Percentiles rank a stretch among this genome's conserved stretches.
These are phyloP conservation scores for Blastobotrys malaysiensis DNA, from an alignment of 1,139 yeast species.

Conservation along the genomic window DNA sequence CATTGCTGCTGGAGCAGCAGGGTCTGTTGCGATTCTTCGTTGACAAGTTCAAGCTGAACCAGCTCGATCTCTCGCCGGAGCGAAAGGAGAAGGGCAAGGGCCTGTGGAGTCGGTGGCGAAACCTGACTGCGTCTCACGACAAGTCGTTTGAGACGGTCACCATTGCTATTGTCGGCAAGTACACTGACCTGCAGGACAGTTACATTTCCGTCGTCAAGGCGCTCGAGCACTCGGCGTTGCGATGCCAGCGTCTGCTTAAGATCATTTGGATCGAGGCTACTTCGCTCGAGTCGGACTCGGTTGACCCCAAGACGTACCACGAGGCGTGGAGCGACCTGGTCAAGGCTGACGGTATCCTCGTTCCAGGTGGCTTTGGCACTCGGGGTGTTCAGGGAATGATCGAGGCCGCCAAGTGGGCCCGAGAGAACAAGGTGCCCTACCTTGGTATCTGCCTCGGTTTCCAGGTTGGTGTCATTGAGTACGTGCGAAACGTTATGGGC, in stretches of 20 bases:
- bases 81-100: slow-evolving; percentile 60
- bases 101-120: slow-evolving; percentile 73
- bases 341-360: slow-evolving; percentile 93
- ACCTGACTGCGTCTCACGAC: slow-evolving; percentile 71
- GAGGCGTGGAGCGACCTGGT: slow-evolving; percentile 94
- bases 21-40: slow-evolving; percentile 70
- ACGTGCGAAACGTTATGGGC: slow-evolving; percentile 76
- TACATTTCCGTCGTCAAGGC: slow-evolving; percentile 93
- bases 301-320: slow-evolving; percentile 70
- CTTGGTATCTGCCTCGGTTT: slow-evolving; percentile 97
- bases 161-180: slow-evolving; percentile 95
- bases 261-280: slow-evolving; percentile 96
- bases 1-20: slow-evolving; percentile 83
- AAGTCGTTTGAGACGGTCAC: slow-evolving; percentile 79
- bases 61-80: slow-evolving; percentile 46
- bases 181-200: slow-evolving; percentile 91
- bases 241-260: slow-evolving; percentile 74
- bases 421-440: slow-evolving; percentile 89
- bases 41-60: slow-evolving; percentile 58
- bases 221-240: slow-evolving; percentile 91
- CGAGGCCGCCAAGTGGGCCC: slow-evolving; percentile 94
- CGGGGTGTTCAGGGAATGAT: slow-evolving; percentile 99
- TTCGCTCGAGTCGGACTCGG: slow-evolving; percentile 65
- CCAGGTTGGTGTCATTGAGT: slow-evolving; percentile 95
- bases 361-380: slow-evolving; percentile 97